A percentile compares a stretch with the other conserved stretches of the same genome.
phyloP scores from a whole-genome alignment of 768 basidiomycete genomes.

The Amanita pseudoporphyria region DNA sequence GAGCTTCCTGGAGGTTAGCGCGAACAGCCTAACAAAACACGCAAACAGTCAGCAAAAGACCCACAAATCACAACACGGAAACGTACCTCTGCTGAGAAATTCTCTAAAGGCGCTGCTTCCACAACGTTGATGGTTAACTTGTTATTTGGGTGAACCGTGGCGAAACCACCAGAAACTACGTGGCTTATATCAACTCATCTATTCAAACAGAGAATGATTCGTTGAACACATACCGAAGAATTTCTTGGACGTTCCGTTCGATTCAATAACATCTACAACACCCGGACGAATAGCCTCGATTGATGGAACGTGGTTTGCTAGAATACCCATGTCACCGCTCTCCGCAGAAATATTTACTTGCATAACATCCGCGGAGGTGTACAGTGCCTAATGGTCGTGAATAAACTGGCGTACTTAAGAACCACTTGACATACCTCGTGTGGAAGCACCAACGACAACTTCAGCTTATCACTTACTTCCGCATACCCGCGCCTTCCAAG shows the following conservation, averaged over 20 bases:
- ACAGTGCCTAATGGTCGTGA: slow-evolving; percentile 59
- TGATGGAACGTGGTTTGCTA: slow-evolving; percentile 97
- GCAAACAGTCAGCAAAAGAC: neutral
- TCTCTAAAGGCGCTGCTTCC: slow-evolving; percentile 88
- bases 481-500: no score
- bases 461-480: no score
- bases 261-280: slow-evolving; percentile 89
- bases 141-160: slow-evolving; percentile 97
- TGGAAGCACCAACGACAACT: no score
- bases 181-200: slow-evolving; percentile 1
- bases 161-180: slow-evolving; percentile 91
- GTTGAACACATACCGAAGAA: slow-evolving; percentile 76
- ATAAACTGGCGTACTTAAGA: neutral
- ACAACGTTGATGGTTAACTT: slow-evolving; percentile 93
- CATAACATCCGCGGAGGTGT: slow-evolving; percentile 81
- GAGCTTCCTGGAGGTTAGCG: slow-evolving; percentile 80
- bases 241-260: slow-evolving; percentile 72
- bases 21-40: slow-evolving; percentile 66
- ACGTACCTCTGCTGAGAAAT: slow-evolving; percentile 83
- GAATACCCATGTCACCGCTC: slow-evolving; percentile 97
- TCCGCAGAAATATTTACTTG: slow-evolving; percentile 95
- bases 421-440: slow-evolving; percentile 67
- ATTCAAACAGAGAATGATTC: neutral
- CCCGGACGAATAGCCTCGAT: slow-evolving; percentile 94
- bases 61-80: neutral